phyloP scores from a whole-genome alignment of 352 stramenopile species.

The Pythium oligandrum region DNA sequence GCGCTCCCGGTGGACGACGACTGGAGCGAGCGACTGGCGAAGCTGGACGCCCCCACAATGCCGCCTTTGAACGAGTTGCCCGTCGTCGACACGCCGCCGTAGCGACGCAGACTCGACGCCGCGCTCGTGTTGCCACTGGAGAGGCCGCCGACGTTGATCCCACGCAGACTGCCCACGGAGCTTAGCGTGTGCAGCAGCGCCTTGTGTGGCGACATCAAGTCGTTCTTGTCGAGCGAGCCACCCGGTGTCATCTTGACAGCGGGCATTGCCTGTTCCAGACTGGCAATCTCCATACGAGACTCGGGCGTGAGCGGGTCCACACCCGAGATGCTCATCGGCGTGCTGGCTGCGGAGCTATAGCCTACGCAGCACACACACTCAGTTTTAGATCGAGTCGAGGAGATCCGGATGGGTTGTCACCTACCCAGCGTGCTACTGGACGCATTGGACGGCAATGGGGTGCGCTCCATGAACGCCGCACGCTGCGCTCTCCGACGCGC shows the following conservation, averaged over 20 bases:
- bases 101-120: background rate
- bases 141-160: slow-evolving; percentile 2
- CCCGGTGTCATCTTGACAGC: background rate
- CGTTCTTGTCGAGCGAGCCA: background rate
- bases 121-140: slow-evolving; percentile 15
- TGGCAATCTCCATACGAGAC: slow-evolving; percentile 20
- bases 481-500: no score
- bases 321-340: slow-evolving; percentile 13
- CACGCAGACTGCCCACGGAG: slow-evolving; percentile 17
- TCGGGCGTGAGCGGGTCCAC: slow-evolving; percentile 23
- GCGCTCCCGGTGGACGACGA: background rate
- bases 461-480: no score
- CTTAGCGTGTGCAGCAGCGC: slow-evolving; percentile 59
- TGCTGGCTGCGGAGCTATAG: background rate
- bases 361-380: no score
- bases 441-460: no score
- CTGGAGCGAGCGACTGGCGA: slow-evolving; percentile 15
- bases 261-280: background rate
- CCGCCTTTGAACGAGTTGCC: background rate
- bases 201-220: slow-evolving; percentile 54
- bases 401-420: no score
- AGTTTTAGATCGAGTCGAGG: no score
- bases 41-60: slow-evolving; percentile 10
- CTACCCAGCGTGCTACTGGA: no score
- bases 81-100: background rate